These are phyloP conservation scores for Ceriops tagal DNA, from an alignment of 345 rosid genomes.

Conservation along the genomic window DNA sequence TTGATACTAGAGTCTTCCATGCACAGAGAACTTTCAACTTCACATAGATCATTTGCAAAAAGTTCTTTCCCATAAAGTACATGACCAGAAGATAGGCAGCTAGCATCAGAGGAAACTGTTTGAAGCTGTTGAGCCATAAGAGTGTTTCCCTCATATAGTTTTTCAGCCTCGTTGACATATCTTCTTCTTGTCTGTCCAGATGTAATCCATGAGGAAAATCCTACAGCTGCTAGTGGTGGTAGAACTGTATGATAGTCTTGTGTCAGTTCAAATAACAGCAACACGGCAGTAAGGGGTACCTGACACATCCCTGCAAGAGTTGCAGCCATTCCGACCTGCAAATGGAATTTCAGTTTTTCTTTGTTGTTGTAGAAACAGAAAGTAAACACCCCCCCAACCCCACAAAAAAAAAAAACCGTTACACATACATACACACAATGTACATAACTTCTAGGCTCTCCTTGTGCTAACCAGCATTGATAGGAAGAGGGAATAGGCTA, in stretches of 20 bases:
- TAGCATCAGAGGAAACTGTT: conserved; percentile 21
- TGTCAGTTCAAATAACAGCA: conserved; percentile 83
- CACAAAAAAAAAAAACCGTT: too few relatives aligned
- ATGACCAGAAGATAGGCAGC: conserved; percentile 21
- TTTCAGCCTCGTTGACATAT: conserved; percentile 41
- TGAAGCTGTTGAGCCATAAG: conserved; percentile 28
- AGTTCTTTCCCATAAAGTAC: conserved; percentile 26
- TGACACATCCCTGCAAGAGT: conserved; percentile 81
- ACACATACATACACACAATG: too few relatives aligned
- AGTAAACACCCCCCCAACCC: conserved; percentile 34
- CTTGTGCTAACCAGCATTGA: too few relatives aligned
- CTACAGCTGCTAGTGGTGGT: conserved; percentile 86
- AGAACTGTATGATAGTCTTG: conserved; percentile 90
- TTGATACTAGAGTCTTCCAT: conserved; percentile 42
- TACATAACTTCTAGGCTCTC: too few relatives aligned
- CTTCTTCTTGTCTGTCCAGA: conserved; percentile 67
- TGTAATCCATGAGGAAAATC: conserved; percentile 91
- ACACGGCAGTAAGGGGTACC: conserved; percentile 91
- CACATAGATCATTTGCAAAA: conserved; percentile 57
- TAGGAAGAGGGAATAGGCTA: too few relatives aligned
- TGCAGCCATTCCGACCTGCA: conserved; percentile 99
- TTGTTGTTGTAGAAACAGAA: too few relatives aligned
- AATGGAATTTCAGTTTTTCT: conserved; percentile 10
- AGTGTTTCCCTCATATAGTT: conserved; percentile 29
- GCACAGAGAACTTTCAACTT: conserved; percentile 88